Conservation (phyloP, 2,329 filamentous ascomycete genomes). For the Pyricularia grisea region DNA sequence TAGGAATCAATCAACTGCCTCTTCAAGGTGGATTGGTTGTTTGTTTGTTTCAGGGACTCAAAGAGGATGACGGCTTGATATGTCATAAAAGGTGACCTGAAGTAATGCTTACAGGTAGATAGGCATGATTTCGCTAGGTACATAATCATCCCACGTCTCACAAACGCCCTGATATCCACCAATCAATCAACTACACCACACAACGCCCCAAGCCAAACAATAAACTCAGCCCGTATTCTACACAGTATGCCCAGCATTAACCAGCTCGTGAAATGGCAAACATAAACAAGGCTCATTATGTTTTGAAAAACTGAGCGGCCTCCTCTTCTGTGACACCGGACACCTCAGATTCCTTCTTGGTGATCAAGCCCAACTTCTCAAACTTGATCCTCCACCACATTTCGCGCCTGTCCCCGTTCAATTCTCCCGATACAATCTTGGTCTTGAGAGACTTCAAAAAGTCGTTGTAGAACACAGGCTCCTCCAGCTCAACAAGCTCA, state of each 20-base stretch:
- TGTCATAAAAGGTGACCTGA: too few relatives aligned
- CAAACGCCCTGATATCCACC: neutral
- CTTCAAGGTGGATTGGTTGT: too few relatives aligned
- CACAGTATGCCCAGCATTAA: neutral
- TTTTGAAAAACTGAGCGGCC: conserved; percentile 40
- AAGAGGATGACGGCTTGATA: too few relatives aligned
- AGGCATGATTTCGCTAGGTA: too few relatives aligned
- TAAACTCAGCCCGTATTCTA: neutral
- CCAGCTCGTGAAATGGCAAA: neutral
- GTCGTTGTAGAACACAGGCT: conserved; percentile 66
- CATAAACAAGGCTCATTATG: neutral
- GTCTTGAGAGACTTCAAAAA: conserved; percentile 64
- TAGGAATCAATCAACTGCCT: too few relatives aligned
- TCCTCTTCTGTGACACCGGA: conserved; percentile 62
- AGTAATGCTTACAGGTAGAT: too few relatives aligned
- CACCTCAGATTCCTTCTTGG: conserved; percentile 48
- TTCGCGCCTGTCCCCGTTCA: conserved; percentile 70
- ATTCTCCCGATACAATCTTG: conserved; percentile 55
- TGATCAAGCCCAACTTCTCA: conserved; percentile 64
- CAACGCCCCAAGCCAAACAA: neutral
- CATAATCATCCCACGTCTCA: neutral
- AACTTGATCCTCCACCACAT: conserved; percentile 71
- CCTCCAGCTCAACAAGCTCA: conserved; percentile 65
- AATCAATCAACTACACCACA: neutral
- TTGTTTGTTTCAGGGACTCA: too few relatives aligned